Percentiles rank a stretch among this genome's conserved stretches.
phyloP scores from a whole-genome alignment of 441 rosid genomes.

The Eutrema salsugineum region DNA sequence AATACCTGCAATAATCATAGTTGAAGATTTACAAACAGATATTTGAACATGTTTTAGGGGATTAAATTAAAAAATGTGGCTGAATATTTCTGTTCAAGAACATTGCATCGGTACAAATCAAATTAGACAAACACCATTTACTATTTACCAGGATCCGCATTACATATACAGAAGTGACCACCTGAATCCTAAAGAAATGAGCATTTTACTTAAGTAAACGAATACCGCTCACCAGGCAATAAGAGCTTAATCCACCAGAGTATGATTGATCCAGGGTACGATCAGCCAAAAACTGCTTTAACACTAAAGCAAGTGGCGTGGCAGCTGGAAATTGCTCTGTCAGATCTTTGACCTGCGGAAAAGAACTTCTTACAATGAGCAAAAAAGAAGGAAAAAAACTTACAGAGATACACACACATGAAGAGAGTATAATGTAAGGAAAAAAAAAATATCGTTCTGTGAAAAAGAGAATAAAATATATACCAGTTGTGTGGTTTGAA shows the following conservation, averaged over 20 bases:
- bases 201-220: conserved; percentile 1
- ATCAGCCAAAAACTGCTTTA: conserved; percentile 98
- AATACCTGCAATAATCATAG: conserved; percentile 58
- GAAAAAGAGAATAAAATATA: neutral
- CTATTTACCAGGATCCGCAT: conserved; percentile 5
- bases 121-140: neutral
- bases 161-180: conserved; percentile 16
- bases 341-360: conserved; percentile 77
- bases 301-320: conserved; percentile 92
- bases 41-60: conserved; percentile 6
- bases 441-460: neutral
- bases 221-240: conserved; percentile 74
- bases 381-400: neutral
- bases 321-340: conserved; percentile 96
- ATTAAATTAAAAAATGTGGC: neutral
- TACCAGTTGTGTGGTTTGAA: conserved; percentile 96
- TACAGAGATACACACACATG: neutral
- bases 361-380: conserved; percentile 18
- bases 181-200: conserved; percentile 5
- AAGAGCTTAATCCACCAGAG: conserved; percentile 99
- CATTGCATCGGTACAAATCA: neutral
- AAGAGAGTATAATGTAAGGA: neutral
- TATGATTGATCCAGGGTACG: conserved; percentile 98
- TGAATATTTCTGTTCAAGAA: conserved; percentile 1
- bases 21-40: conserved; percentile 10